Evolutionary conservation across 768 basidiomycete genomes (phyloP).

Genomic region (Trametes sanguinea): DNA sequence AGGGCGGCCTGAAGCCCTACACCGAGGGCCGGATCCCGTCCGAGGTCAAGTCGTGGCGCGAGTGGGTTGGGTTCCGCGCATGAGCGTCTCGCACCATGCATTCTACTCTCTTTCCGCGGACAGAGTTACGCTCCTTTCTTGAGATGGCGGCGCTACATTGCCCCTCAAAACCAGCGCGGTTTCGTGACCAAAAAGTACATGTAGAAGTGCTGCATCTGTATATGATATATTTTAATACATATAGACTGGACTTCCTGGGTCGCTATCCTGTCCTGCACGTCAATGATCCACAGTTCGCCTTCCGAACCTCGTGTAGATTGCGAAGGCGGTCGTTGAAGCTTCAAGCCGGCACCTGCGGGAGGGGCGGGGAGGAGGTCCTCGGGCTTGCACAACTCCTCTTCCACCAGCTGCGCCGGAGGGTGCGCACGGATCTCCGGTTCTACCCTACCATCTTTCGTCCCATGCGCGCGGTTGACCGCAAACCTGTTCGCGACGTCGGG

Average conservation of each 20-base stretch:
- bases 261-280: too few relatives aligned
- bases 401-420: slow-evolving; percentile 42
- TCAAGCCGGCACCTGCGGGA: too few relatives aligned
- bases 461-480: slow-evolving; percentile 50
- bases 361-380: slow-evolving; percentile 40
- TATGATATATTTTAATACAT: slow-evolving; percentile 8
- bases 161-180: neutral
- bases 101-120: neutral
- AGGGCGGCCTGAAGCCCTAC: slow-evolving; percentile 77
- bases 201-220: slow-evolving; percentile 24
- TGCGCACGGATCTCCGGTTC: slow-evolving; percentile 16
- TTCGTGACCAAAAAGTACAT: slow-evolving; percentile 24
- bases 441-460: neutral
- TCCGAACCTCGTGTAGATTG: too few relatives aligned
- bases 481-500: slow-evolving; percentile 59
- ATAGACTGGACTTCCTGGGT: slow-evolving; percentile 1
- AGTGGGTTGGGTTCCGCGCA: slow-evolving; percentile 78
- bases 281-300: too few relatives aligned
- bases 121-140: neutral
- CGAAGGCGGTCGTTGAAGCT: too few relatives aligned
- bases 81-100: slow-evolving; percentile 33
- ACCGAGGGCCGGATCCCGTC: slow-evolving; percentile 85
- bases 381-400: slow-evolving; percentile 50
- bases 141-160: neutral
- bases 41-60: slow-evolving; percentile 90